Evolutionary conservation across 805 yeast genomes (phyloP), one percentile per base, ranked within the genome.

Genomic region (Saccharomycopsis synnaedendra): DNA sequence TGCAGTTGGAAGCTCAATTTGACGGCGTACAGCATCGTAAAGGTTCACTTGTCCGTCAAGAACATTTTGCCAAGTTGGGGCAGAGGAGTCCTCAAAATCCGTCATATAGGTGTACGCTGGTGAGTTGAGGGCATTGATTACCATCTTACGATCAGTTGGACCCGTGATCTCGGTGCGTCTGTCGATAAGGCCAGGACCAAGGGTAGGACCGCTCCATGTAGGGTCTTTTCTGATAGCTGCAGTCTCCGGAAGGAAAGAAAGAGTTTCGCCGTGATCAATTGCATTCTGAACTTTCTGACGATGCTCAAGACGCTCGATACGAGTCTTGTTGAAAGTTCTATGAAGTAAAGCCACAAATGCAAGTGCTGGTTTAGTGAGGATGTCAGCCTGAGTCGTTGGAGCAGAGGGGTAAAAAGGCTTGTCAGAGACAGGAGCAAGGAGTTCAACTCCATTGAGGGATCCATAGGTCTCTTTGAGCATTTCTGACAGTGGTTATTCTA

Each of bases 111-210:
- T 83, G 53, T 82, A 82, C 41, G 84, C 93, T 47, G 74, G 71
- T 0, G 89, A 79, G 65, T 84, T 84, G 61, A 84, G 71, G 3
- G 90, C 93, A 60, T 83, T 84, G 59, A 84, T 78, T 54, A 84
- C 76, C 94, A 84, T 84, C 58, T 84, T 82, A 55, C 90, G 75
- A 61, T 82, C 83, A 46, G 89, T 84, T 27, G 94, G 94, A 44
- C 94, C 94, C 29, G 94, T 84, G 63, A 84, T 84, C 64, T 84
- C 93, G 41, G 78, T 80, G 61, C 87, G 75, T 67, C 94, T 75
- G 62, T 81, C 83, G 51, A 75, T 74, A 57, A 84, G 67, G 44
- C 88, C 87, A 39, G 80, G 81, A 38, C 85, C 88, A 45, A 80
- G 70, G 37, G 82, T 71, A 27, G 81, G 78, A 55, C 93, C 89